Evolutionary conservation across 441 rosid species (phyloP).

Genomic region (Syzygium syzygioides): DNA sequence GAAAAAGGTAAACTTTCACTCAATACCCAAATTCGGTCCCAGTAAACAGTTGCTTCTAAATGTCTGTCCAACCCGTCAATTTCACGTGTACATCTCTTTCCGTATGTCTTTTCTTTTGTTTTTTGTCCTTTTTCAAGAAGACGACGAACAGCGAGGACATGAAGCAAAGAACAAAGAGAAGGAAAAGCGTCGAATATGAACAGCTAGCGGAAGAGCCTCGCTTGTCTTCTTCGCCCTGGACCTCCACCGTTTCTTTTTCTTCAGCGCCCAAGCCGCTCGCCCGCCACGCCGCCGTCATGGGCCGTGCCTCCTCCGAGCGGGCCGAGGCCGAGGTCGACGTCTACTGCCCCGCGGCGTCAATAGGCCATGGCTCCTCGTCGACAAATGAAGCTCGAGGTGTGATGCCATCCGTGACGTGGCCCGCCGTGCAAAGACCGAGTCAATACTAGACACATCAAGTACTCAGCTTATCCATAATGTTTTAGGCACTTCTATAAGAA

Average conservation of each 20-base stretch:
- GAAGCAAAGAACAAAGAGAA: background rate
- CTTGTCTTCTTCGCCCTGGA: background rate
- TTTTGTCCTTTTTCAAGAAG: background rate
- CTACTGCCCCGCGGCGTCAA: background rate
- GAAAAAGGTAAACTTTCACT: too few relatives aligned
- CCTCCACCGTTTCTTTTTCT: background rate
- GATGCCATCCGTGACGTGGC: background rate
- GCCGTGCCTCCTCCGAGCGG: background rate
- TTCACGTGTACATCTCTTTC: background rate
- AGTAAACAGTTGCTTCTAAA: too few relatives aligned
- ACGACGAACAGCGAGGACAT: background rate
- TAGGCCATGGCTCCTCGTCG: background rate
- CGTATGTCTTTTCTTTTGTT: background rate
- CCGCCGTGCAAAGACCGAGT: background rate
- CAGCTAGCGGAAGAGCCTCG: too few relatives aligned
- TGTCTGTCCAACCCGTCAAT: background rate
- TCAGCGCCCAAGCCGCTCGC: background rate
- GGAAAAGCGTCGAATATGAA: background rate
- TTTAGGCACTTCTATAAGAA: too few relatives aligned
- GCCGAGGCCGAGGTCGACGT: background rate
- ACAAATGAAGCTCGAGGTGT: background rate
- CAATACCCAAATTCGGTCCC: too few relatives aligned
- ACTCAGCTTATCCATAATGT: background rate
- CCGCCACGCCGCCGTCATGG: background rate
- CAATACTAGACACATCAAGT: background rate